Evolutionary conservation across 805 yeast genomes (phyloP).

Genomic region (Teunomyces aglyptinius): DNA sequence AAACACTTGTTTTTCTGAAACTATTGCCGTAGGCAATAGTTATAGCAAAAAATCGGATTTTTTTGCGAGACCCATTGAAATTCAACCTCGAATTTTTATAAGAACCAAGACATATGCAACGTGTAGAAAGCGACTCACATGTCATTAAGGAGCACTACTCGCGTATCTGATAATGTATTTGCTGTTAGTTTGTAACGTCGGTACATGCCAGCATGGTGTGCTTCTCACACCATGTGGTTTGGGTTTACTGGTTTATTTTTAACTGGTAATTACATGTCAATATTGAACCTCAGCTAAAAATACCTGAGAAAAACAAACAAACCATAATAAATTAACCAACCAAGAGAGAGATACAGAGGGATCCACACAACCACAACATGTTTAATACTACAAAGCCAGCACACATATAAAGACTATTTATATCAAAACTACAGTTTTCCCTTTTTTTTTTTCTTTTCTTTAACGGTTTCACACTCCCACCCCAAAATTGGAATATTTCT

Average conservation of each 20-base stretch:
- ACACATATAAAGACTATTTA: not conserved
- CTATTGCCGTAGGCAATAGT: no score
- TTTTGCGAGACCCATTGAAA: not conserved
- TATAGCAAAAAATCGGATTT: not conserved
- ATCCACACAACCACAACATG: not conserved
- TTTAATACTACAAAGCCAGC: not conserved
- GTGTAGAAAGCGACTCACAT: not conserved
- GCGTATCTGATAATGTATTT: not conserved
- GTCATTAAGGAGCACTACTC: not conserved
- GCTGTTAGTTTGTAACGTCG: not conserved
- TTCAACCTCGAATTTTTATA: not conserved
- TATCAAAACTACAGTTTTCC: not conserved
- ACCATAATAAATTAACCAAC: not conserved
- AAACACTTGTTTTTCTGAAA: no score
- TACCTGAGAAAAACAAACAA: conserved; percentile 2
- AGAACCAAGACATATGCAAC: not conserved
- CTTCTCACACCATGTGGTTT: no score
- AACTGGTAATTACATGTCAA: not conserved
- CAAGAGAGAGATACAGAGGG: not conserved
- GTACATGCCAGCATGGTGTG: not conserved
- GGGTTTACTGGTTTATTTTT: not conserved
- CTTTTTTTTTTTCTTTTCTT: not conserved
- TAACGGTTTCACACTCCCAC: not conserved
- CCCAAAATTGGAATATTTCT: not conserved
- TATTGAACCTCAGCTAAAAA: not conserved